Evolutionary conservation across 345 rosid genomes (phyloP).

Genomic region (Hibiscus syriacus): DNA sequence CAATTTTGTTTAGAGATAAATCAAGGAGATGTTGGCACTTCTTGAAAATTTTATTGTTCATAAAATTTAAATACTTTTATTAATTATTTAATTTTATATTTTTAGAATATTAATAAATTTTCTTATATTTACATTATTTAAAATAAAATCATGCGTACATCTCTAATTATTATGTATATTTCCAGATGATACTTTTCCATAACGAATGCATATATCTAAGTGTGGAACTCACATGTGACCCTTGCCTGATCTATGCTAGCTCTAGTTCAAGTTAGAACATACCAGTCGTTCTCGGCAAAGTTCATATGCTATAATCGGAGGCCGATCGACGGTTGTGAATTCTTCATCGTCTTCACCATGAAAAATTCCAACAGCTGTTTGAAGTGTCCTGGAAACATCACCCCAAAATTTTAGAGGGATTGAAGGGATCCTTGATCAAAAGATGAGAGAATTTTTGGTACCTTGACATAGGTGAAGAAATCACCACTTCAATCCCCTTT

Average conservation of each 20-base stretch:
- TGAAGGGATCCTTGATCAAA: not conserved
- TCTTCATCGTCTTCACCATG: conserved; percentile 33
- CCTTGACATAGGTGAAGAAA: conserved; percentile 64
- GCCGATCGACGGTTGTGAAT: conserved; percentile 34
- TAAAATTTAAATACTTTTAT: too few relatives aligned
- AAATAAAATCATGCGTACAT: too few relatives aligned
- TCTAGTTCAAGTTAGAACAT: not conserved
- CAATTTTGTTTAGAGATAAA: too few relatives aligned
- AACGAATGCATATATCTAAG: too few relatives aligned
- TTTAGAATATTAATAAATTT: too few relatives aligned
- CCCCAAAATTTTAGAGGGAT: not conserved
- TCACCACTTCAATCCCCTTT: conserved; percentile 45
- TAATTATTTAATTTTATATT: too few relatives aligned
- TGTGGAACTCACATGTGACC: too few relatives aligned
- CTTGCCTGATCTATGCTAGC: not conserved
- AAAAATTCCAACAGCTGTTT: conserved; percentile 65
- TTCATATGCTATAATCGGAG: conserved; percentile 45
- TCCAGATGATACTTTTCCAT: too few relatives aligned
- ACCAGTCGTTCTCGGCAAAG: conserved; percentile 71
- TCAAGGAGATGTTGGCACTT: too few relatives aligned
- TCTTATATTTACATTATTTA: too few relatives aligned
- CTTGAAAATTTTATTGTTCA: too few relatives aligned
- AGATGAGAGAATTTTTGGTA: conserved; percentile 10
- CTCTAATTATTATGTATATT: too few relatives aligned
- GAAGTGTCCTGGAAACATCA: conserved; percentile 46